phyloP scores from a whole-genome alignment of 2,329 filamentous ascomycete species.

The Aspergillus nomiae region DNA sequence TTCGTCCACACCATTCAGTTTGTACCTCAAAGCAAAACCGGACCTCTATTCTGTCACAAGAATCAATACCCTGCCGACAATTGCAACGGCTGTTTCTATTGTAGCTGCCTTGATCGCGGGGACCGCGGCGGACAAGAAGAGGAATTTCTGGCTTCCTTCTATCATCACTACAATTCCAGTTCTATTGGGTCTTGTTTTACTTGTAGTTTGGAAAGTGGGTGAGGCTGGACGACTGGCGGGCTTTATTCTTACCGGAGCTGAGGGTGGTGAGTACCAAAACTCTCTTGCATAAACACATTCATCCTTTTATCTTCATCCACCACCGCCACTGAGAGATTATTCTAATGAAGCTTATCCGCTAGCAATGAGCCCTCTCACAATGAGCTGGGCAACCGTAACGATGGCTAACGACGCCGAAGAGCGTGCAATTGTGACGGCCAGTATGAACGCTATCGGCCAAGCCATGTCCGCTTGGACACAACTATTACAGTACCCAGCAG shows the following conservation, averaged over 20 bases:
- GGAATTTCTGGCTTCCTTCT: background rate
- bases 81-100: conserved; percentile 42
- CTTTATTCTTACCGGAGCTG: background rate
- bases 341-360: background rate
- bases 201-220: background rate
- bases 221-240: background rate
- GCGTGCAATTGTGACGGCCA: conserved; percentile 45
- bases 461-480: conserved; percentile 45
- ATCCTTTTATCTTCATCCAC: background rate
- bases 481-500: conserved; percentile 42
- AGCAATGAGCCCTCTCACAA: conserved; percentile 36
- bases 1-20: conserved; percentile 39
- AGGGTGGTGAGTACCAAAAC: background rate
- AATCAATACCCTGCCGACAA: conserved; percentile 47
- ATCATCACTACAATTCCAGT: background rate
- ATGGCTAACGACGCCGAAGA: conserved; percentile 46
- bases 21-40: conserved; percentile 44
- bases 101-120: conserved; percentile 16
- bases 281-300: background rate
- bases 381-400: conserved; percentile 44
- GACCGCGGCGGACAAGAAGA: background rate
- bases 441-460: conserved; percentile 49
- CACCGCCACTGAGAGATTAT: background rate
- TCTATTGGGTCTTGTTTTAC: background rate
- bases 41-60: conserved; percentile 41